A percentile compares a stretch with the other conserved stretches of the same genome.
phyloP scores from a whole-genome alignment of 768 basidiomycete species.

The Suillus cothurnatus region DNA sequence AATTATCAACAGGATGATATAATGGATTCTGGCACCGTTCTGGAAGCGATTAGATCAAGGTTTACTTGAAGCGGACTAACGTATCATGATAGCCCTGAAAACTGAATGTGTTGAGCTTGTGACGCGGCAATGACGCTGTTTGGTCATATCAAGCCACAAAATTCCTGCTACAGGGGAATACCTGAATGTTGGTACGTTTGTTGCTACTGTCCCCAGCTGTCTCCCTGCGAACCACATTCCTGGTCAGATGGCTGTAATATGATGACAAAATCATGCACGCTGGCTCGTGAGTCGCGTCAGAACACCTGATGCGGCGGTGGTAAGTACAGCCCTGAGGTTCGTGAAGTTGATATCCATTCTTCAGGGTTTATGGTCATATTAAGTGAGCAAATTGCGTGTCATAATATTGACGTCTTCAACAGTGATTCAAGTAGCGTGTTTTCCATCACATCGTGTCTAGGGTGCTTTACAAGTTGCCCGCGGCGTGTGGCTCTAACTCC shows the following conservation, averaged over 20 bases:
- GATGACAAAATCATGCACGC: not conserved
- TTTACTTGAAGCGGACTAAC: constrained; percentile 33
- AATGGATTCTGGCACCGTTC: constrained; percentile 26
- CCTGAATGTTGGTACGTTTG: not conserved
- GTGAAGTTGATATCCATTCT: constrained; percentile 1
- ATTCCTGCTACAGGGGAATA: not conserved
- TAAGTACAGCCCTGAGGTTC: constrained; percentile 4
- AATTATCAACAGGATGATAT: constrained; percentile 19
- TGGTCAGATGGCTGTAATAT: not conserved
- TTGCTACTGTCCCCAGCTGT: not conserved
- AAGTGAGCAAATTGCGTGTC: not conserved
- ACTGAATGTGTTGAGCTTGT: constrained; percentile 21
- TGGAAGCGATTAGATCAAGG: constrained; percentile 38
- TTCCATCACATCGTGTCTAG: constrained; percentile 6
- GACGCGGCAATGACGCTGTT: not conserved
- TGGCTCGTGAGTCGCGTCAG: not conserved
- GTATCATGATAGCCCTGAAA: constrained; percentile 36
- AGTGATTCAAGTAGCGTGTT: constrained; percentile 1
- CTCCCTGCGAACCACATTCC: not conserved
- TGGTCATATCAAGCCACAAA: not conserved
- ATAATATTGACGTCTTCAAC: constrained; percentile 5
- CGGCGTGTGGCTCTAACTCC: constrained; percentile 4
- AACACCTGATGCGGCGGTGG: constrained; percentile 1
- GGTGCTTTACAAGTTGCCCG: constrained; percentile 6
- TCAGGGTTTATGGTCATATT: constrained; percentile 5